These are phyloP conservation scores for Coniochaeta hoffmannii DNA, from an alignment of 2,329 filamentous ascomycete species.

Conservation along the genomic window DNA sequence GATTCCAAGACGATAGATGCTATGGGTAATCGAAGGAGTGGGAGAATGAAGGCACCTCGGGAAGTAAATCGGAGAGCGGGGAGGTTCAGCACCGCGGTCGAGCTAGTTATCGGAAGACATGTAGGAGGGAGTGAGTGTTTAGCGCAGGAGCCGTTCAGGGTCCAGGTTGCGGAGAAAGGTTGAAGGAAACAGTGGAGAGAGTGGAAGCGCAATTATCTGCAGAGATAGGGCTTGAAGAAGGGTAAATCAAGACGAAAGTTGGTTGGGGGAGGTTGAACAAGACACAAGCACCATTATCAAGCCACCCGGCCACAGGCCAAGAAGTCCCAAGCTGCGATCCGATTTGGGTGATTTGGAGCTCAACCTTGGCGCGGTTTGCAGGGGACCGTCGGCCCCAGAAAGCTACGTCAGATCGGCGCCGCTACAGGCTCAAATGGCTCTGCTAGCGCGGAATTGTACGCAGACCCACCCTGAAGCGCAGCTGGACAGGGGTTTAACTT, in stretches of 20 bases:
- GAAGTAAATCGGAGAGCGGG: not conserved
- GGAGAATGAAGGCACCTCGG: not conserved
- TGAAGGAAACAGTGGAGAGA: not conserved
- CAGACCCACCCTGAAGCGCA: not conserved
- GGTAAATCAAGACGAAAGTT: not conserved
- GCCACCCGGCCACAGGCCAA: constrained; percentile 2
- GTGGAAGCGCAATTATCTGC: not conserved
- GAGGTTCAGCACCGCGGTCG: not conserved
- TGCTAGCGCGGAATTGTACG: not conserved
- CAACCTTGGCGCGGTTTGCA: not conserved
- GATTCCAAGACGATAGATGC: not conserved
- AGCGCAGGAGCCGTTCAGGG: not conserved
- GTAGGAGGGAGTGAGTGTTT: not conserved
- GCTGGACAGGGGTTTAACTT: not conserved
- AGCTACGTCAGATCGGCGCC: not conserved
- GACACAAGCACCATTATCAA: not conserved
- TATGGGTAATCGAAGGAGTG: not conserved
- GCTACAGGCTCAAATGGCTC: not conserved
- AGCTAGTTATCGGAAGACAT: not conserved
- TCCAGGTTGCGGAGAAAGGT: not conserved
- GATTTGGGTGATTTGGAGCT: constrained; percentile 1
- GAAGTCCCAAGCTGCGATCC: not conserved
- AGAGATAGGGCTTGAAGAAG: not conserved
- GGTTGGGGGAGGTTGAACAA: not conserved
- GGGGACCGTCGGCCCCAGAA: not conserved